Evolutionary conservation across 176 grass and related monocot genomes (phyloP).

Genomic region (Triticum dicoccoides): DNA sequence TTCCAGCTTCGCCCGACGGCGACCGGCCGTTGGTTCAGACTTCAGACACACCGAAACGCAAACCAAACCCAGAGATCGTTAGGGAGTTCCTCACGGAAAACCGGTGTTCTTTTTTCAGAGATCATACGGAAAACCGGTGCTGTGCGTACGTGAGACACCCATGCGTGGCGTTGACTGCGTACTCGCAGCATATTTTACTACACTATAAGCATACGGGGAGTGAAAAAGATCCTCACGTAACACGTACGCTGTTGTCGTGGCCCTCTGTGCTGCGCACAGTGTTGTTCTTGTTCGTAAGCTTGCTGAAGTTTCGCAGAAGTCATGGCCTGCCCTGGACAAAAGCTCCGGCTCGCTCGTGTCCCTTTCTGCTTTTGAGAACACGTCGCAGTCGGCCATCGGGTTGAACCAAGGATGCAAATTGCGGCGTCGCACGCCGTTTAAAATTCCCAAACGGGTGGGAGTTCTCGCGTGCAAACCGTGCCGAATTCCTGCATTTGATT

Average conservation of each 20-base stretch:
- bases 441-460: not conserved
- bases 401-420: not conserved
- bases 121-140: too few species aligned
- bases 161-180: not conserved
- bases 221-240: not conserved
- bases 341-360: not conserved
- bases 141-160: not conserved
- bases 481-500: not conserved
- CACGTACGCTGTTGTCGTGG: not conserved
- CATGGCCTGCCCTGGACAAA: not conserved
- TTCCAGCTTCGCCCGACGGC: not conserved
- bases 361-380: not conserved
- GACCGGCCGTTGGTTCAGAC: not conserved
- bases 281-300: not conserved
- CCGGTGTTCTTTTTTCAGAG: too few species aligned
- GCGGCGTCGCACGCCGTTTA: not conserved
- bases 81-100: constrained; percentile 2
- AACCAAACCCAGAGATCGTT: not conserved
- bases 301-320: not conserved
- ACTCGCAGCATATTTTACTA: not conserved
- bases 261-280: not conserved
- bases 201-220: too few species aligned
- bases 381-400: not conserved
- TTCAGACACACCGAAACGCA: not conserved
- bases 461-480: not conserved